A percentile compares a stretch with the other conserved stretches of the same genome.
These are phyloP conservation scores for Backusella westeae DNA, from an alignment of 192 early-diverging fungal genomes.

Conservation along the genomic window DNA sequence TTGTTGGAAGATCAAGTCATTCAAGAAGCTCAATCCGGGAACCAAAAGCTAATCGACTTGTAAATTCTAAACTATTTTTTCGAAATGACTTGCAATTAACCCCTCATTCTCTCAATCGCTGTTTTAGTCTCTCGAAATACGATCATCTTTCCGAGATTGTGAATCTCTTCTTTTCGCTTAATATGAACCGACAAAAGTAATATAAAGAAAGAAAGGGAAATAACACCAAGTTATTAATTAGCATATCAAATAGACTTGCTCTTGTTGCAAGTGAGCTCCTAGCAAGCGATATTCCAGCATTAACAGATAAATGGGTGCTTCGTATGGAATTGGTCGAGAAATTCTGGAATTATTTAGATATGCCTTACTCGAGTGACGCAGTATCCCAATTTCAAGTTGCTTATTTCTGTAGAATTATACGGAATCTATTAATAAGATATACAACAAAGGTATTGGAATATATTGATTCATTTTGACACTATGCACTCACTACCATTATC, in stretches of 20 bases:
- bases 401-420: conserved; percentile 18
- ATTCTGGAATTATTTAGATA: conserved; percentile 16
- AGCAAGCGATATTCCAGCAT: conserved; percentile 10
- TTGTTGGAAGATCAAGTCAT: conserved; percentile 90
- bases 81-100: not conserved
- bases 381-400: not conserved
- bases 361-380: not conserved
- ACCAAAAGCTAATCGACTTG: conserved; percentile 87
- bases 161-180: conserved; percentile 3
- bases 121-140: not conserved
- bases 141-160: conserved; percentile 5
- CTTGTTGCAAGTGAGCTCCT: conserved; percentile 17
- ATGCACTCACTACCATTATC: not conserved
- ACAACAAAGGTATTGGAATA: conserved; percentile 2
- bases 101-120: not conserved
- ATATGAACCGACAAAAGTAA: conserved; percentile 12
- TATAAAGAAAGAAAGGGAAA: not conserved
- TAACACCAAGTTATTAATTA: not conserved
- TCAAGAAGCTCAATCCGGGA: conserved; percentile 94
- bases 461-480: not conserved
- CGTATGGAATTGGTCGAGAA: conserved; percentile 7
- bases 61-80: conserved; percentile 32
- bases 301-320: not conserved
- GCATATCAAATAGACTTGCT: not conserved
- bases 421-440: not conserved